Base-by-base conservation (phyloP, 495 filamentous ascomycete species). In the Talaromyces borbonicus region DNA sequence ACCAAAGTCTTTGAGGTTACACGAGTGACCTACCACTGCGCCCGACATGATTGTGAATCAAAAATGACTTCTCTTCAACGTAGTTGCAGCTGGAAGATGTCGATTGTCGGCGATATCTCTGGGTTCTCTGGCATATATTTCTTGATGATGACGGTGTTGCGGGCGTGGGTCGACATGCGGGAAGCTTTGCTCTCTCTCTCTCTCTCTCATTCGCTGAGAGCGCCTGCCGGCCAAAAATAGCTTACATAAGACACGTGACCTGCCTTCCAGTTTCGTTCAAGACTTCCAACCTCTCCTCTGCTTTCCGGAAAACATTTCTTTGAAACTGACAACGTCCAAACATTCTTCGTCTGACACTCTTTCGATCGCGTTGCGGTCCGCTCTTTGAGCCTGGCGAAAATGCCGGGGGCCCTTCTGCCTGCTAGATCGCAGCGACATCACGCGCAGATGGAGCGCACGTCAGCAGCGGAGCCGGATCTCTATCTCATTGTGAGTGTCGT, bases 401-500 rank as follows among this genome's bases (percentile, higher is more conserved):
- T 81, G 77, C 78, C 78, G 59, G 78, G 77, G 61, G 78, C 77
- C 58, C 68, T 79, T 48, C 66, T 81, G 64, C 61, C 68, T 67
- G 63, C 67, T 60, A 68, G 72, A 68, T 71, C 68, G 52, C 55
- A 69, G 62, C 62, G 67, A 59, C 71, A 71, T 59, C 66, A 68
- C 65, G 62, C 63, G 53, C 53, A 67, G 57, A 73, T 71, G 63
- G 64, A 67, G 56, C 61, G 61, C 58, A 55, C 62, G 52, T 57
- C 64, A 57, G 65, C 64, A 47, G 63, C 66, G 42, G 59, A 75
- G 62, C 59, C 69, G 43, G 82, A 89, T 59, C 68, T 93, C 43
- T 83, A 84, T 55, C 68, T 94, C 47, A 86, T 94, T 49, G 85
- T 90, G 61, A 68, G 85, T 73, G 43, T 47, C 8, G n/a, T n/a